Base-by-base conservation (phyloP, 768 basidiomycete genomes). In the Glaciozyma martinii region DNA sequence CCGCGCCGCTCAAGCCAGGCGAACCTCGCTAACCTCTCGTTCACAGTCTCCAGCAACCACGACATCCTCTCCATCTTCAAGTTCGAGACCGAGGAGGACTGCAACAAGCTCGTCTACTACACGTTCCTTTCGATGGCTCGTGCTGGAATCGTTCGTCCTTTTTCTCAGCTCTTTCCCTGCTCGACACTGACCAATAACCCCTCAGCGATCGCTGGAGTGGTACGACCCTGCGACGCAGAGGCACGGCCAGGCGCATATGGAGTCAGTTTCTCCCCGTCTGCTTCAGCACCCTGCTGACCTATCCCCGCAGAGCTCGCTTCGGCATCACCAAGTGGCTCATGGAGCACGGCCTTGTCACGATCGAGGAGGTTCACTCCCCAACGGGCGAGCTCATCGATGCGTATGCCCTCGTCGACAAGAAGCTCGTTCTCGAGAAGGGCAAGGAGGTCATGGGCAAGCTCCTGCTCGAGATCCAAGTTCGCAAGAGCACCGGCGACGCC, bases 261-360 rank as follows among this genome's bases (percentile, higher is more conserved):
- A 54, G 53, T 54, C 6, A 2, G 53, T 32, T 13, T 30, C 30
- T 19, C 16, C 53, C 18, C 19, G 8, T 6, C 15, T 23, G 3
- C 25, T 29, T 19, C 32, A 19, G 25, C 6, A 15, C 53, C 15
- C 53, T 30, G 3, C 29, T 25, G 29, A 27, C 29, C 9, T 32
- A 42, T 10, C 37, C 15, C 18, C 33, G 90, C 89, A 87, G 90
- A 76, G 89, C 88, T 53, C 83, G 88, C 30, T 79, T 90, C 66
- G 89, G 90, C 37, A 90, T 93, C 75, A 86, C 86, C 16, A 85
- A 88, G 62, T 85, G 86, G 77, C 79, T 93, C 71, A 85, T 89
- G 66, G 78, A 82, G 32, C 82, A 82, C 44, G 87, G 85, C 23
- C 33, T 92, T 65, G 87, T 85, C 19, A 77, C 80, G 18, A 77